phyloP scores from a whole-genome alignment of 352 stramenopile species.

The Pythium diclinum region DNA sequence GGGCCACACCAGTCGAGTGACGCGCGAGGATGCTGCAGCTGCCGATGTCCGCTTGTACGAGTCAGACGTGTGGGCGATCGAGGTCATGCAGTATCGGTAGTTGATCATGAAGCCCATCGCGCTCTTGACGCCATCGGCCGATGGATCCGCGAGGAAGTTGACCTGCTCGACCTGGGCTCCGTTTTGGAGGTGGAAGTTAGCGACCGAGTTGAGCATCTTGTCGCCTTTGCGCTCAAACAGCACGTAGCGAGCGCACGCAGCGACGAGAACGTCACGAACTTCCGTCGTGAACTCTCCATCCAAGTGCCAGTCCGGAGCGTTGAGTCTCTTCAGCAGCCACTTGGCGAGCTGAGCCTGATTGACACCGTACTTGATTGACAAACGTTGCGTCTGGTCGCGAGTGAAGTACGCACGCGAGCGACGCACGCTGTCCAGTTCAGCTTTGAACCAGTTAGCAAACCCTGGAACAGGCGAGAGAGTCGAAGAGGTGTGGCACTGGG shows the following conservation, averaged over 20 bases:
- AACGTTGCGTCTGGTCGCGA: conserved; percentile 38
- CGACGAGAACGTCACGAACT: conserved; percentile 49
- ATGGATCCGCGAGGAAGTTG: conserved; percentile 77
- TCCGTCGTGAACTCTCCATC: conserved; percentile 46
- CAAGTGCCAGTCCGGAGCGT: conserved; percentile 42
- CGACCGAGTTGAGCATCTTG: conserved; percentile 80
- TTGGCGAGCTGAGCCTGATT: conserved; percentile 53
- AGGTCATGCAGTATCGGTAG: conserved; percentile 86
- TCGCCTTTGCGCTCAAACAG: conserved; percentile 72
- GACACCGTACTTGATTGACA: conserved; percentile 61
- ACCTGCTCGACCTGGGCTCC: conserved; percentile 83
- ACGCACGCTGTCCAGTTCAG: conserved; percentile 37
- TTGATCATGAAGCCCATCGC: conserved; percentile 85
- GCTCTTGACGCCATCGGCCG: conserved; percentile 36
- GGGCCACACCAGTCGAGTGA: conserved; percentile 57
- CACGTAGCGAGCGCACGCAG: conserved; percentile 71
- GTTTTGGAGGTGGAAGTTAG: conserved; percentile 86
- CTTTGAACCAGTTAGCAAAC: conserved; percentile 69
- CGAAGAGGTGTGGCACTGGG: conserved; percentile 56
- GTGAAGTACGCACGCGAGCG: conserved; percentile 44
- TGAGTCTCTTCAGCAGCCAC: conserved; percentile 66
- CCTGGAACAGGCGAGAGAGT: conserved; percentile 79
- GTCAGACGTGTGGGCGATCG: conserved; percentile 66
- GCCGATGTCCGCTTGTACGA: conserved; percentile 79
- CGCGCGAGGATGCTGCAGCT: conserved; percentile 53